These are phyloP conservation scores for Epichloe baconii DNA, from an alignment of 2,329 filamentous ascomycete species.

Conservation along the genomic window DNA sequence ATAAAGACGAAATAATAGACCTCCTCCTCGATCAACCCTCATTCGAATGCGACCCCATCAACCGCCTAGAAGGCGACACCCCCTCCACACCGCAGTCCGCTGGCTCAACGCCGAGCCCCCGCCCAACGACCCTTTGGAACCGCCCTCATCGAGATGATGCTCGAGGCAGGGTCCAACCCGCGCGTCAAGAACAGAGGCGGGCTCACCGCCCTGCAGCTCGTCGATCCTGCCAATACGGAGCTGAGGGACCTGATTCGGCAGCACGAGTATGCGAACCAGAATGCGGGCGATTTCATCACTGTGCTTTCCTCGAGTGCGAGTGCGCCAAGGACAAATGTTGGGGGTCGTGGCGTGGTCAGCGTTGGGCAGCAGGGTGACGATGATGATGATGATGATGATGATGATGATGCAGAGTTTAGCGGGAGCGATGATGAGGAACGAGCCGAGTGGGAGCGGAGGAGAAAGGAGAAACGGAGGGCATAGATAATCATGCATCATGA, in stretches of 20 bases:
- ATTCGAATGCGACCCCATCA: conserved; percentile 72
- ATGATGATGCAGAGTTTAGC: conserved; percentile 48
- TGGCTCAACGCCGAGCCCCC: conserved; percentile 58
- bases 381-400: conserved; percentile 17
- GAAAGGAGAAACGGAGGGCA: conserved; percentile 24
- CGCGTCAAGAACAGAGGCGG: conserved; percentile 56
- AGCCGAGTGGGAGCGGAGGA: conserved; percentile 45
- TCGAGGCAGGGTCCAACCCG: conserved; percentile 58
- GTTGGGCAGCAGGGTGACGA: not conserved
- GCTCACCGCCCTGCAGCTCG: conserved; percentile 57
- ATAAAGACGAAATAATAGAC: conserved; percentile 63
- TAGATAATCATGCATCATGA: conserved; percentile 3
- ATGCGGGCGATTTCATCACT: conserved; percentile 43
- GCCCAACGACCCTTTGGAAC: conserved; percentile 52
- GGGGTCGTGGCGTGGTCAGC: conserved; percentile 7
- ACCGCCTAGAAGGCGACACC: conserved; percentile 60
- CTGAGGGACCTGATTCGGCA: conserved; percentile 52
- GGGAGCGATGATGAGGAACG: conserved; percentile 52
- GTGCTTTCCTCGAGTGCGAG: conserved; percentile 9
- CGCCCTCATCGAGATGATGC: conserved; percentile 63
- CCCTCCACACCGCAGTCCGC: conserved; percentile 64
- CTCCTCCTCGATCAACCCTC: conserved; percentile 69
- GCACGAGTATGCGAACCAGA: conserved; percentile 53
- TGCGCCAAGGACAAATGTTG: conserved; percentile 2
- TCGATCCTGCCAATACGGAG: conserved; percentile 54